Conservation (phyloP, 805 yeast genomes). For the Candida nitratophila region DNA sequence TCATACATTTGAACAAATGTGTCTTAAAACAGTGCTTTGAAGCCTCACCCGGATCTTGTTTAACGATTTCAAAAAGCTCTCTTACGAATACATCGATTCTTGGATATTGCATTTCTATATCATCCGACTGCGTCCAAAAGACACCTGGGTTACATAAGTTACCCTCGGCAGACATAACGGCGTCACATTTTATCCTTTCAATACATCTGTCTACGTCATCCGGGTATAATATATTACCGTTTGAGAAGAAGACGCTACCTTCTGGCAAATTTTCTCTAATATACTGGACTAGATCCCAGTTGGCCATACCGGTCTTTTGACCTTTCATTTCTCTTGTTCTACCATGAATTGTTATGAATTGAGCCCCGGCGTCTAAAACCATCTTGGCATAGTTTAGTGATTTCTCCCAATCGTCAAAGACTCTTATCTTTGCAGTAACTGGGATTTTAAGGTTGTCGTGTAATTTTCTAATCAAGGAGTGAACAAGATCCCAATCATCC, state of each 20-base stretch:
- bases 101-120: conserved; percentile 65
- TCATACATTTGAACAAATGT: conserved; percentile 80
- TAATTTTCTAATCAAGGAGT: conserved; percentile 60
- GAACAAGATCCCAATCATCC: conserved; percentile 93
- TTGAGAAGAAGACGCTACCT: conserved; percentile 85
- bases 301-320: conserved; percentile 90
- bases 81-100: conserved; percentile 77
- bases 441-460: conserved; percentile 76
- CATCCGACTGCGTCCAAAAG: conserved; percentile 50
- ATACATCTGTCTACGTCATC: conserved; percentile 72
- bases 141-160: conserved; percentile 91
- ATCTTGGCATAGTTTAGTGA: conserved; percentile 79
- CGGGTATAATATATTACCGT: conserved; percentile 91
- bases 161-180: conserved; percentile 97
- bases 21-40: conserved; percentile 82
- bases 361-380: conserved; percentile 92
- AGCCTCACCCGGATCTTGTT: conserved; percentile 54
- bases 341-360: conserved; percentile 90
- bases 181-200: conserved; percentile 65
- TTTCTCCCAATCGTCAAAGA: conserved; percentile 78
- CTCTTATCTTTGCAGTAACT: conserved; percentile 92
- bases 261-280: conserved; percentile 68
- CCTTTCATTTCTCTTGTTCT: conserved; percentile 97
- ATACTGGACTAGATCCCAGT: conserved; percentile 76
- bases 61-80: conserved; percentile 84